A percentile compares a stretch with the other conserved stretches of the same genome.
Conservation (phyloP, 2,329 filamentous ascomycete species). For the Leptographium procerum region DNA sequence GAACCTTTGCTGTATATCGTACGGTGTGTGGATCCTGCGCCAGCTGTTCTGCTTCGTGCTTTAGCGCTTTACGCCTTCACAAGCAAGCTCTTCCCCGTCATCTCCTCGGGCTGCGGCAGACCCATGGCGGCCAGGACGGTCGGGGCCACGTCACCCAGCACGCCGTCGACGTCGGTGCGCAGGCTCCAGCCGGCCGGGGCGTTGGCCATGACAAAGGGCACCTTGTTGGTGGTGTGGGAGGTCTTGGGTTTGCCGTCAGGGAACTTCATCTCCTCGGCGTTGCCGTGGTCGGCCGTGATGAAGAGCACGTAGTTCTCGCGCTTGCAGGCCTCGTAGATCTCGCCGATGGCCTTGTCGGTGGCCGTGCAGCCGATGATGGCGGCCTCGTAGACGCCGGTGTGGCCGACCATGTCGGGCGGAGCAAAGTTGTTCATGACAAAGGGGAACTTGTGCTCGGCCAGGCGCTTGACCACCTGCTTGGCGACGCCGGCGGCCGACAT, state of each 20-base stretch:
- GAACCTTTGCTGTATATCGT: not conserved
- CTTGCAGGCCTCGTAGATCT: constrained; percentile 89
- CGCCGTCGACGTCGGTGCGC: constrained; percentile 63
- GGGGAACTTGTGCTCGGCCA: constrained; percentile 75
- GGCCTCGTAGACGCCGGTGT: constrained; percentile 94
- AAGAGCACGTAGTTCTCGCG: constrained; percentile 87
- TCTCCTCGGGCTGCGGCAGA: constrained; percentile 77
- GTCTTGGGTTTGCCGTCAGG: constrained; percentile 94
- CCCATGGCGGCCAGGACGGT: constrained; percentile 88
- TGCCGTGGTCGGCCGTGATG: constrained; percentile 93
- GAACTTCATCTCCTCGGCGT: constrained; percentile 99
- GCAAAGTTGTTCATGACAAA: constrained; percentile 99
- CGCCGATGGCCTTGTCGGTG: constrained; percentile 88
- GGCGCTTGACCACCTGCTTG: constrained; percentile 78
- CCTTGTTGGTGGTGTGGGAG: constrained; percentile 94
- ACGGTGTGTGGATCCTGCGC: too few relatives aligned
- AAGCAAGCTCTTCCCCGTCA: constrained; percentile 79
- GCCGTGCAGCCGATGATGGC: constrained; percentile 74
- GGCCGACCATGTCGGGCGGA: constrained; percentile 97
- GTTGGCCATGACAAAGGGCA: constrained; percentile 97
- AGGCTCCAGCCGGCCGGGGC: constrained; percentile 82
- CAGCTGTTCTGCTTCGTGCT: not conserved
- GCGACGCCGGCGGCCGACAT: constrained; percentile 92
- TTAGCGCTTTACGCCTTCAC: constrained; percentile 51
- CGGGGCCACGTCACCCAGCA: constrained; percentile 96